Conservation (phyloP, 208 protist species). For the Leishmania aethiopica region DNA sequence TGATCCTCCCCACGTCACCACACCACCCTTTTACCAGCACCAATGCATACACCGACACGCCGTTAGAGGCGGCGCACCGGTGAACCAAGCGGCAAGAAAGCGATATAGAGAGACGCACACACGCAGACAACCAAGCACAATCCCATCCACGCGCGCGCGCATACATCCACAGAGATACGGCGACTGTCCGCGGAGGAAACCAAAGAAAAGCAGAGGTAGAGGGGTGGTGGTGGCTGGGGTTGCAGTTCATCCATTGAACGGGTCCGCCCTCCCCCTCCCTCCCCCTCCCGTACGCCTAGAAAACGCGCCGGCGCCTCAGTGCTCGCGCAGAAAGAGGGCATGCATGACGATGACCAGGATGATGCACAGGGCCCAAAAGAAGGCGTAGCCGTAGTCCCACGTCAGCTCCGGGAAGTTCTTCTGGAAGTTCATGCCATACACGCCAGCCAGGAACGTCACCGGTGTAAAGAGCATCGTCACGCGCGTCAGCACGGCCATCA, state of each 20-base stretch:
- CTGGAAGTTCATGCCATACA: slow-evolving; percentile 93
- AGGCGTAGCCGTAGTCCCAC: slow-evolving; percentile 71
- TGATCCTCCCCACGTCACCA: background rate
- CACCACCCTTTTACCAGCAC: background rate
- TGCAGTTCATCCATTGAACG: background rate
- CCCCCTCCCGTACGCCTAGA: background rate
- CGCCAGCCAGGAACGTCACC: slow-evolving; percentile 83
- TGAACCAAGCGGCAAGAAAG: background rate
- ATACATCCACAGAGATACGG: background rate
- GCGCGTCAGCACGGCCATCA: slow-evolving; percentile 90
- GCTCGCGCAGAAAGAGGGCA: slow-evolving; percentile 46
- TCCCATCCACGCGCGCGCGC: background rate
- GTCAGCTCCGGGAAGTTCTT: slow-evolving; percentile 76
- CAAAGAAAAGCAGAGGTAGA: background rate
- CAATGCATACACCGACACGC: background rate
- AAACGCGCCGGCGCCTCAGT: background rate
- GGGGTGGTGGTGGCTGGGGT: too few species aligned
- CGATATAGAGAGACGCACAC: background rate
- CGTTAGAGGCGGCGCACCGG: background rate
- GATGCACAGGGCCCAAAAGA: slow-evolving; percentile 71
- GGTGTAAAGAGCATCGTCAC: slow-evolving; percentile 89
- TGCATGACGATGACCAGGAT: slow-evolving; percentile 63
- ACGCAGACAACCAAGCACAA: background rate
- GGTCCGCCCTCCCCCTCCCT: background rate
- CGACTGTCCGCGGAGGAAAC: background rate